Conservation (phyloP, 2,329 filamentous ascomycete genomes). For the Neoascochyta sp. region DNA sequence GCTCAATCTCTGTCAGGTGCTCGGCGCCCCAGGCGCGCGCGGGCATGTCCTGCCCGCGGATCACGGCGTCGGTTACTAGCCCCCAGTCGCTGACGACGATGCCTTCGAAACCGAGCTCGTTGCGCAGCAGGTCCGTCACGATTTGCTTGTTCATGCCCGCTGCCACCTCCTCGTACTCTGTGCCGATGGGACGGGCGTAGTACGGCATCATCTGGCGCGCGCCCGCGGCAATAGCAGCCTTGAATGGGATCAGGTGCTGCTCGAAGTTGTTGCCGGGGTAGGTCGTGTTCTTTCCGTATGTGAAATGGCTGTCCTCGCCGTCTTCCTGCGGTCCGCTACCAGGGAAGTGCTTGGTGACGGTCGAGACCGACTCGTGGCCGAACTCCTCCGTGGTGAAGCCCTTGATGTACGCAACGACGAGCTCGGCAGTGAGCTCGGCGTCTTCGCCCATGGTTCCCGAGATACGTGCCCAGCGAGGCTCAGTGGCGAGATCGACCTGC, state of each 20-base stretch:
- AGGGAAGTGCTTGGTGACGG: conserved; percentile 54
- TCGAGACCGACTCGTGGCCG: conserved; percentile 45
- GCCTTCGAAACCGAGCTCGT: conserved; percentile 50
- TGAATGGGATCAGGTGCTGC: conserved; percentile 51
- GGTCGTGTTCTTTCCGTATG: conserved; percentile 49
- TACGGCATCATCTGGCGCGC: conserved; percentile 53
- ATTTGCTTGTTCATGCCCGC: conserved; percentile 53
- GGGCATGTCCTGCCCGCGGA: conserved; percentile 46
- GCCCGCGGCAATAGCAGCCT: conserved; percentile 49
- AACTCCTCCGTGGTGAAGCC: conserved; percentile 48
- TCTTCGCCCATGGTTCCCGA: conserved; percentile 50
- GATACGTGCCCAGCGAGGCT: conserved; percentile 51
- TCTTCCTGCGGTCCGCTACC: conserved; percentile 49
- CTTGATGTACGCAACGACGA: conserved; percentile 46
- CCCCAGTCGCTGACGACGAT: conserved; percentile 55
- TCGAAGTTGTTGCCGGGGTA: conserved; percentile 53
- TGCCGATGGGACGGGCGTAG: conserved; percentile 49
- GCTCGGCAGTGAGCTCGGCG: conserved; percentile 39
- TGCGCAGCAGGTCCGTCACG: conserved; percentile 48
- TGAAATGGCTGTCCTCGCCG: conserved; percentile 53
- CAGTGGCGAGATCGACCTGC: conserved; percentile 51
- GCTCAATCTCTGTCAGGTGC: conserved; percentile 42
- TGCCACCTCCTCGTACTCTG: conserved; percentile 47
- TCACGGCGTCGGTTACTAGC: conserved; percentile 46
- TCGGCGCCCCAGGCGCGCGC: conserved; percentile 53